Evolutionary conservation across 257 asterid genomes (phyloP).

Genomic region (Solanum paucissectum): DNA sequence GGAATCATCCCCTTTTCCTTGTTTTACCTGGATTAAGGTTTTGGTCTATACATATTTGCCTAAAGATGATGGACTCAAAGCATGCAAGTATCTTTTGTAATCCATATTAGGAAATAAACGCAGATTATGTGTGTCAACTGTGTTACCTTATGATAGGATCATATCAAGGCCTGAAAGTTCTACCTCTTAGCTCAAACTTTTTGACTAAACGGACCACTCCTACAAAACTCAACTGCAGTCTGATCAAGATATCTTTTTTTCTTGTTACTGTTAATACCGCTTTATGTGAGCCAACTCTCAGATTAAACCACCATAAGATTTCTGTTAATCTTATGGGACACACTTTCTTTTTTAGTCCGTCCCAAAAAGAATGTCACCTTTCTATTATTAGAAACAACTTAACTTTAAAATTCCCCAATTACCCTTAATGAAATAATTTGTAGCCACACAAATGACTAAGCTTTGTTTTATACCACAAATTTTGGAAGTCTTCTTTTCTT

Average conservation of each 20-base stretch:
- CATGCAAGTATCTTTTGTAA: not conserved
- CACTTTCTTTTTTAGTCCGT: not conserved
- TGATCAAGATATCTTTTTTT: not conserved
- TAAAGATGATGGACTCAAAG: not conserved
- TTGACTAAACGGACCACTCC: not conserved
- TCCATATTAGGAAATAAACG: not conserved
- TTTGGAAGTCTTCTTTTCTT: not conserved
- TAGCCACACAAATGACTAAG: not conserved
- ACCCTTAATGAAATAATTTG: not conserved
- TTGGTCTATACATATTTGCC: not conserved
- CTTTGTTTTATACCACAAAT: not conserved
- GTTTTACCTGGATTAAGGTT: not conserved
- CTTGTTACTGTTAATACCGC: not conserved
- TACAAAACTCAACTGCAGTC: not conserved
- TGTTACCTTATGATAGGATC: not conserved
- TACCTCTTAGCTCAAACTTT: not conserved
- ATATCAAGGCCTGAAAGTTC: not conserved
- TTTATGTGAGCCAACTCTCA: not conserved
- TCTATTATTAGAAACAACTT: not conserved
- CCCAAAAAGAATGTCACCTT: not conserved
- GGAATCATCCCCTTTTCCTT: not conserved
- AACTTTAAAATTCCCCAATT: not conserved
- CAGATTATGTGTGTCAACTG: not conserved
- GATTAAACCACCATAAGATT: not conserved
- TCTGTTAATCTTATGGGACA: not conserved